Conservation (phyloP, 2,329 filamentous ascomycete genomes). For the Lachnellula hyalina region DNA sequence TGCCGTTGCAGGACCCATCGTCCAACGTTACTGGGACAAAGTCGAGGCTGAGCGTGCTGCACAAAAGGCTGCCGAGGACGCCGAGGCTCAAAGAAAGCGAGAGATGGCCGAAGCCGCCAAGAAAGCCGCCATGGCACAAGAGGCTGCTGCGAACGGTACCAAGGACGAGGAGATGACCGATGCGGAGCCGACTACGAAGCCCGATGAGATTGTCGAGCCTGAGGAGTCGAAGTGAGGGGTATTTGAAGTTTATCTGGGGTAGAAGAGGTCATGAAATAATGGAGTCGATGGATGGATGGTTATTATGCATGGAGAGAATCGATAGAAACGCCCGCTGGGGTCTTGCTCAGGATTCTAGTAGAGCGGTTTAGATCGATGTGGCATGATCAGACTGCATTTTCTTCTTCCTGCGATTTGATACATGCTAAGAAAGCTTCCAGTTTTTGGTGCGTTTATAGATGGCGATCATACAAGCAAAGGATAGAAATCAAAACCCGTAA, state of each 20-base stretch:
- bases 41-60: slow-evolving; percentile 79
- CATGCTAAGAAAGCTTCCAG: slow-evolving; percentile 1
- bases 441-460: slow-evolving; percentile 19
- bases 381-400: not conserved
- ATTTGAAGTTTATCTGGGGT: not conserved
- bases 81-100: slow-evolving; percentile 44
- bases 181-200: slow-evolving; percentile 45
- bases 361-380: not conserved
- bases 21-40: slow-evolving; percentile 94
- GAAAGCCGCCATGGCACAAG: slow-evolving; percentile 40
- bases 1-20: slow-evolving; percentile 81
- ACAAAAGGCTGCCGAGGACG: slow-evolving; percentile 60
- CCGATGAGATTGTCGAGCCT: slow-evolving; percentile 37
- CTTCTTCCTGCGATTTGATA: not conserved
- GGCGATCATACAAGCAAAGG: slow-evolving; percentile 13
- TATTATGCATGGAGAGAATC: not conserved
- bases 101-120: slow-evolving; percentile 41
- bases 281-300: slow-evolving; percentile 10
- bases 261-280: slow-evolving; percentile 13
- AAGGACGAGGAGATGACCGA: slow-evolving; percentile 62
- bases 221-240: slow-evolving; percentile 24
- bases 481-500: slow-evolving; percentile 10
- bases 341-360: not conserved
- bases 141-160: slow-evolving; percentile 23
- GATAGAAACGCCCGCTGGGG: not conserved